Evolutionary conservation across 345 rosid species (phyloP), one percentile per base, ranked within the genome.

Genomic region (Kandelia obovata): DNA sequence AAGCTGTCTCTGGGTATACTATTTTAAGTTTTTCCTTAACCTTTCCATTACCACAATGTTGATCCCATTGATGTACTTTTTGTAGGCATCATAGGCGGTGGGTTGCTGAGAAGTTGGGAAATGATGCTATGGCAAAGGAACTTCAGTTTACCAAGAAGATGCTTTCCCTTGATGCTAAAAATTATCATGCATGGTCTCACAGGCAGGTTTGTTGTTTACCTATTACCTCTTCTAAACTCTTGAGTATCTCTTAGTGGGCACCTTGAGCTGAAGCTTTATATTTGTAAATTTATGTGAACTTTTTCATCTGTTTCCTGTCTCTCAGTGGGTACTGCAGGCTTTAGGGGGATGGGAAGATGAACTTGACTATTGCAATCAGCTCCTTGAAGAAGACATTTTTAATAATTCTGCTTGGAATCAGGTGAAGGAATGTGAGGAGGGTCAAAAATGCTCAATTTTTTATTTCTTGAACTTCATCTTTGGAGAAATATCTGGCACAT

Each of bases 371-470:
- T 92, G 97, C 66, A 70, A 64, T 25, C 76, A 80, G 73, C 97
- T 95, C 61, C 90, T 90, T 58, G 76, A 88, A 79, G 90, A 84
- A 72, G 98, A 95, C 70, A 73, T 90, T 58, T 92, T 86, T 61
- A 95, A 95, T 78, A 90, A 92, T 81, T 95, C 97, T 55, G 98
- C 97, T 2, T 92, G 99, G 99, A 95, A 90, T 82, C 99, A 92
- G 94, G 98, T 84, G 83, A 30, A 57, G 59, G 16, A 21, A 15
- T 9, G 59, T 56, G 59, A 56, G 30, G 16, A 56, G 28, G 59
- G 28, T 56, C 10, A 25, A 53, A 56, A 27, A 23, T 56, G 0
- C 25, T 55, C 6, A 56, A 9, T 21, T 56, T 9, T 56, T 10
- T 56, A 1, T 21, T 21, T 10, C 28, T 27, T 27, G 25, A 25